Evolutionary conservation across 129 eudicot genomes (phyloP).

Genomic region (Sambucus nigra): DNA sequence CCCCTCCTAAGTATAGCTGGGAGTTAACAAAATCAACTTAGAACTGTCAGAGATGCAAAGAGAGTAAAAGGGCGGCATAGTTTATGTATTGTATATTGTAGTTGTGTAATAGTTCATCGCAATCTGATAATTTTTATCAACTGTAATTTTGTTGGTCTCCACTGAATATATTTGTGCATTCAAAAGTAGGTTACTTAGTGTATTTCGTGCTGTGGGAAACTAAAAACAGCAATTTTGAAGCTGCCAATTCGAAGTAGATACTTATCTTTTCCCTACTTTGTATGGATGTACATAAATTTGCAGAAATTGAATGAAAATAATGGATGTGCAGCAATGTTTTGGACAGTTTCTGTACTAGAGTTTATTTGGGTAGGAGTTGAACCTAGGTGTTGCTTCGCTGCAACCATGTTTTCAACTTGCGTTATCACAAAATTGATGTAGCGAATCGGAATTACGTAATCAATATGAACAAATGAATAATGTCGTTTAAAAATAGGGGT

Average conservation of each 20-base stretch:
- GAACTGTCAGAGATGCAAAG: constrained; percentile 5
- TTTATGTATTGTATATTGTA: constrained; percentile 22
- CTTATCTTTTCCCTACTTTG: not conserved
- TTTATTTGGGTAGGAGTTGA: too few relatives aligned
- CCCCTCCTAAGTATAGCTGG: not conserved
- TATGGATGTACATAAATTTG: constrained; percentile 2
- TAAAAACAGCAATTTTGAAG: not conserved
- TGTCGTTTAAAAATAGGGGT: too few relatives aligned
- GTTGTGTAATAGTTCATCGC: constrained; percentile 11
- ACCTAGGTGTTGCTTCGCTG: too few relatives aligned
- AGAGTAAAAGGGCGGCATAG: constrained; percentile 10
- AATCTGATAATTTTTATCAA: not conserved
- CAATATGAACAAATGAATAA: too few relatives aligned
- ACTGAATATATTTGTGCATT: not conserved
- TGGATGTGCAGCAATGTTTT: not conserved
- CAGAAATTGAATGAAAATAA: not conserved
- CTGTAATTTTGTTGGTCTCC: not conserved
- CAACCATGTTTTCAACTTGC: too few relatives aligned
- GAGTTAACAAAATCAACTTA: constrained; percentile 9
- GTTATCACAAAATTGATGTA: too few relatives aligned
- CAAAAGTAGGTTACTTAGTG: not conserved
- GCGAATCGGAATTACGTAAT: too few relatives aligned
- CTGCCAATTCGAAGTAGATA: constrained; percentile 3
- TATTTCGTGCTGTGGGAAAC: not conserved
- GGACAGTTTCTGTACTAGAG: too few relatives aligned